phyloP scores from a whole-genome alignment of 78 protist species.

The Dictyostelium citrinum region DNA sequence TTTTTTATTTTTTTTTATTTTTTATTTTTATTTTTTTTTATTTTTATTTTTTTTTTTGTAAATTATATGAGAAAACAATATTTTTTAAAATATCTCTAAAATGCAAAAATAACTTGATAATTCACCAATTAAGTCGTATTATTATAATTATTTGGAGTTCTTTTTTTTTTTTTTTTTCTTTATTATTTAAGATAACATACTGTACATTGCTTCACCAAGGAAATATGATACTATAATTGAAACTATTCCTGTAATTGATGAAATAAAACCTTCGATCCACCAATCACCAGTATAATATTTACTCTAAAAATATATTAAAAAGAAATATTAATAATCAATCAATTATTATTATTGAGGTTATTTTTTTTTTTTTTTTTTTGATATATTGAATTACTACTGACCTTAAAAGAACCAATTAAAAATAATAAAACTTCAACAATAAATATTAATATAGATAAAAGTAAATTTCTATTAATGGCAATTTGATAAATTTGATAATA shows the following conservation, averaged over 20 bases:
- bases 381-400: too few relatives aligned
- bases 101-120: not conserved
- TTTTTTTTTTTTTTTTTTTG: too few relatives aligned
- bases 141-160: not conserved
- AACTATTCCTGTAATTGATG: slow-evolving; percentile 22
- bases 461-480: not conserved
- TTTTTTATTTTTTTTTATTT: too few relatives aligned
- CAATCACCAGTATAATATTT: slow-evolving; percentile 42
- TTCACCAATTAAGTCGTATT: not conserved
- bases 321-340: not conserved
- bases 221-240: not conserved
- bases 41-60: too few relatives aligned
- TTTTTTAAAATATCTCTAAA: not conserved
- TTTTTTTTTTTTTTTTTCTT: too few relatives aligned
- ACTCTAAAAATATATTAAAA: not conserved
- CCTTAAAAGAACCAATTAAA: slow-evolving; percentile 40
- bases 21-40: too few relatives aligned
- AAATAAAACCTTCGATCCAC: slow-evolving; percentile 51
- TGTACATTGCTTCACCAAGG: not conserved
- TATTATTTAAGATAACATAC: not conserved
- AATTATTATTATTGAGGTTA: too few relatives aligned
- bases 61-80: not conserved
- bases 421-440: not conserved
- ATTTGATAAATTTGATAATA: not conserved
- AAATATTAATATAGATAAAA: not conserved